Evolutionary conservation across 495 filamentous ascomycete genomes (phyloP).

Genomic region (Chaetomium fimeti): DNA sequence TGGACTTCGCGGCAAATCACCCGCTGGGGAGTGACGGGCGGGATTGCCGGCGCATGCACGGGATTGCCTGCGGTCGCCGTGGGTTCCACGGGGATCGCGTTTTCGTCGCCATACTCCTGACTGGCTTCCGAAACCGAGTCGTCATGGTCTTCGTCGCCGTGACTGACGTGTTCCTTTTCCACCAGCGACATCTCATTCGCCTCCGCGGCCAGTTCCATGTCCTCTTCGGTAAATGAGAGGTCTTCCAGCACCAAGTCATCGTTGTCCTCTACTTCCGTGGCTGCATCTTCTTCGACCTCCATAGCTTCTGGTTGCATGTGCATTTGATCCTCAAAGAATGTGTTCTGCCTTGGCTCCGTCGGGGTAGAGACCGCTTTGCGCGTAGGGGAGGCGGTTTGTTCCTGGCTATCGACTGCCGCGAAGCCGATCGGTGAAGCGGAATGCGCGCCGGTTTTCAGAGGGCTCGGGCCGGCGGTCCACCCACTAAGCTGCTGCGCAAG

Average conservation of each 20-base stretch:
- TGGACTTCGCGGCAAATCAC: constrained; percentile 48
- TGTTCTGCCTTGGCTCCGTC: constrained; percentile 37
- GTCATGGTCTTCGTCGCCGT: constrained; percentile 37
- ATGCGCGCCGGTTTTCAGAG: constrained; percentile 42
- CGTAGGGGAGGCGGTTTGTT: not conserved
- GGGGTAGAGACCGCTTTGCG: constrained; percentile 17
- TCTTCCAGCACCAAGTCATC: constrained; percentile 39
- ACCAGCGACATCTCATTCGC: constrained; percentile 55
- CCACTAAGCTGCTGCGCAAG: constrained; percentile 57
- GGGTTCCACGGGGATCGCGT: constrained; percentile 55
- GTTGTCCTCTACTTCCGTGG: constrained; percentile 19
- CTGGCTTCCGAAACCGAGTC: constrained; percentile 56
- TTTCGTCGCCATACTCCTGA: constrained; percentile 64
- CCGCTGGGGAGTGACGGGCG: constrained; percentile 41
- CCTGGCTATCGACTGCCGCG: not conserved
- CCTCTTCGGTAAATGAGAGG: constrained; percentile 44
- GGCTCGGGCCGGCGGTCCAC: constrained; percentile 54
- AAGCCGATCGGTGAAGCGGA: not conserved
- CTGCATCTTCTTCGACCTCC: constrained; percentile 37
- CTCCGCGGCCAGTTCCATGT: constrained; percentile 48
- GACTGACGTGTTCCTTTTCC: constrained; percentile 37
- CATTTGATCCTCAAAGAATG: constrained; percentile 62
- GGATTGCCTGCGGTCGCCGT: constrained; percentile 33
- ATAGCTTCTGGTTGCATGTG: constrained; percentile 37
- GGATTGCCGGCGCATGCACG: constrained; percentile 14